A percentile compares a stretch with the other conserved stretches of the same genome.
Evolutionary conservation across 2,329 filamentous ascomycete species (phyloP).

Genomic region (Coleophoma crateriformis): DNA sequence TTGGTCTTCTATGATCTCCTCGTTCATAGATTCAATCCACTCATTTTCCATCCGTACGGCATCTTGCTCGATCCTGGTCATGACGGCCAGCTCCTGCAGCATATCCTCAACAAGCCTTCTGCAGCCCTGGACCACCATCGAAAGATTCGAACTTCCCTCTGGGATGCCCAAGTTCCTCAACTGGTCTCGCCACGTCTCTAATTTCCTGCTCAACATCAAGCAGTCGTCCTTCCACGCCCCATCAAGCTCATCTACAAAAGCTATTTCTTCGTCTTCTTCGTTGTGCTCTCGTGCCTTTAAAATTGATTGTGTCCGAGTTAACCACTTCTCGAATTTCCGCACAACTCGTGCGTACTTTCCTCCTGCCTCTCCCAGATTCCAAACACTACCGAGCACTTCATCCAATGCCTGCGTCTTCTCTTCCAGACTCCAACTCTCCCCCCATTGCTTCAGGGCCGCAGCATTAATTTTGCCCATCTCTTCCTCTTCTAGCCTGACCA

Average conservation of each 20-base stretch:
- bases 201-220: conserved; percentile 41
- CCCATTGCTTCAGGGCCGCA: conserved; percentile 47
- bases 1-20: conserved; percentile 26
- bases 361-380: conserved; percentile 48
- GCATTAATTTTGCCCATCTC: conserved; percentile 47
- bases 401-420: conserved; percentile 54
- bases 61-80: conserved; percentile 56
- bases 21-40: conserved; percentile 52
- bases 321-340: conserved; percentile 55
- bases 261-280: conserved; percentile 27
- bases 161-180: conserved; percentile 38
- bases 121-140: conserved; percentile 41
- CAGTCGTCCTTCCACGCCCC: conserved; percentile 54
- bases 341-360: conserved; percentile 52
- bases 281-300: conserved; percentile 34
- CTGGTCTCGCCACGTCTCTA: conserved; percentile 48
- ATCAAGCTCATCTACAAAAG: conserved; percentile 52
- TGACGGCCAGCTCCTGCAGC: conserved; percentile 55
- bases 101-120: conserved; percentile 48
- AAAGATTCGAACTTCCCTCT: conserved; percentile 33
- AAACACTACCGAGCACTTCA: conserved; percentile 49
- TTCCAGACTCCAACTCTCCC: conserved; percentile 35
- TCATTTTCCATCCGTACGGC: conserved; percentile 48
- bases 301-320: conserved; percentile 39
- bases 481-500: conserved; percentile 29